A percentile compares a stretch with the other conserved stretches of the same genome.
Conservation (phyloP, 768 basidiomycete genomes). For the Coprinopsis marcescibilis region DNA sequence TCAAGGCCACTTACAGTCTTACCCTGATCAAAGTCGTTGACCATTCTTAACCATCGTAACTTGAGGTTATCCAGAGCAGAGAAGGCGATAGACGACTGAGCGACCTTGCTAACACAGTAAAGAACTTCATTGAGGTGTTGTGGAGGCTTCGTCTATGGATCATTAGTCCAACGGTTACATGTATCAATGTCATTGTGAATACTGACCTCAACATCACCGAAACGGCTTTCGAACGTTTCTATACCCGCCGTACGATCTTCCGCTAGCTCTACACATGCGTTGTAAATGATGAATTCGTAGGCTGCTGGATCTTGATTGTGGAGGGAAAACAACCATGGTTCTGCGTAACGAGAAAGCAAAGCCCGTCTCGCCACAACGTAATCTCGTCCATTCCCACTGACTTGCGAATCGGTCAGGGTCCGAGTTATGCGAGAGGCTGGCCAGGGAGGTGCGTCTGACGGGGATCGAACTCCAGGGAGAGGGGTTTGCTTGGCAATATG, state of each 20-base stretch:
- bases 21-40: constrained; percentile 27
- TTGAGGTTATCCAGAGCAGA: constrained; percentile 54
- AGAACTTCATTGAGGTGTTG: constrained; percentile 21
- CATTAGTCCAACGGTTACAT: not conserved
- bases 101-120: constrained; percentile 35
- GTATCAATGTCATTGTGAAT: not conserved
- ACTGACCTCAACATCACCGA: constrained; percentile 12
- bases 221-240: constrained; percentile 2
- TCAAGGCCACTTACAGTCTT: constrained; percentile 31
- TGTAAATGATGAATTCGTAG: constrained; percentile 51
- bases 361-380: constrained; percentile 57
- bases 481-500: constrained; percentile 52
- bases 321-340: constrained; percentile 64
- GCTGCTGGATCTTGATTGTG: constrained; percentile 52
- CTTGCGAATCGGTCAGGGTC: constrained; percentile 27
- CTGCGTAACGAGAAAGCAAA: constrained; percentile 50
- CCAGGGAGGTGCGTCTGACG: constrained; percentile 46
- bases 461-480: constrained; percentile 60
- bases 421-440: constrained; percentile 37
- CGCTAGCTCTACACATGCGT: constrained; percentile 44
- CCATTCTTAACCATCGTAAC: constrained; percentile 50
- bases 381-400: constrained; percentile 59
- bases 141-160: not conserved
- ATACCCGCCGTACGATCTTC: constrained; percentile 12
- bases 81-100: constrained; percentile 48